Evolutionary conservation across 768 basidiomycete genomes (phyloP).

Genomic region (Kwoniella newhampshirensis): DNA sequence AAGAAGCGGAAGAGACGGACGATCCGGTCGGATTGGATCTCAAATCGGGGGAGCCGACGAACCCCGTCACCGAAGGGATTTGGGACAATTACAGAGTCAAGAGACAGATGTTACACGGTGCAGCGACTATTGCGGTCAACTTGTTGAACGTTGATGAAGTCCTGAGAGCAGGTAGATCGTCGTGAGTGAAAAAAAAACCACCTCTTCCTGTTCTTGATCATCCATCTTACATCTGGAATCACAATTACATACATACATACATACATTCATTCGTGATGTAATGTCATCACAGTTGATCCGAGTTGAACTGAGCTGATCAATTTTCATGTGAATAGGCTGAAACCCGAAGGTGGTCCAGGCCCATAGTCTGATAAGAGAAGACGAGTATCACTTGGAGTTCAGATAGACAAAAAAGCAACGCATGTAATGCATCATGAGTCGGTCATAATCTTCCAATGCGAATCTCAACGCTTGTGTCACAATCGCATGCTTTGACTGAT

Average conservation of each 20-base stretch:
- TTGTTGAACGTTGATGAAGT: slow-evolving; percentile 95
- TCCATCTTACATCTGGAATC: not conserved
- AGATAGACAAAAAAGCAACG: not conserved
- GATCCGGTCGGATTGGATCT: slow-evolving; percentile 92
- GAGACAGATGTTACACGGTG: slow-evolving; percentile 96
- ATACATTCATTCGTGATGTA: not conserved
- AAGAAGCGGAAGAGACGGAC: slow-evolving; percentile 77
- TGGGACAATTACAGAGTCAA: slow-evolving; percentile 99
- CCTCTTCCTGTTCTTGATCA: no score
- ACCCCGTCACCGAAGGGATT: slow-evolving; percentile 90
- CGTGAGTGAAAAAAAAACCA: no score
- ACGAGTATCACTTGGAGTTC: not conserved
- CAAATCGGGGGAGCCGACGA: slow-evolving; percentile 90
- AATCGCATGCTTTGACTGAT: not conserved
- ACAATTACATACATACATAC: not conserved
- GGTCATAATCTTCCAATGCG: no score
- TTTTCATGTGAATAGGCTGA: slow-evolving; percentile 6
- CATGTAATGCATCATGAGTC: not conserved
- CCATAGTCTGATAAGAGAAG: slow-evolving; percentile 3
- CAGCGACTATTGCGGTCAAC: slow-evolving; percentile 85
- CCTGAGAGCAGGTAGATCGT: slow-evolving; percentile 57
- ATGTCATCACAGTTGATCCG: not conserved
- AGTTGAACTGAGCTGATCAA: not conserved
- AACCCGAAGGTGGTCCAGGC: slow-evolving; percentile 20
- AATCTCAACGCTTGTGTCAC: no score